These are phyloP conservation scores for Colletotrichum karsti DNA, from an alignment of 2,329 filamentous ascomycete species.

Conservation along the genomic window DNA sequence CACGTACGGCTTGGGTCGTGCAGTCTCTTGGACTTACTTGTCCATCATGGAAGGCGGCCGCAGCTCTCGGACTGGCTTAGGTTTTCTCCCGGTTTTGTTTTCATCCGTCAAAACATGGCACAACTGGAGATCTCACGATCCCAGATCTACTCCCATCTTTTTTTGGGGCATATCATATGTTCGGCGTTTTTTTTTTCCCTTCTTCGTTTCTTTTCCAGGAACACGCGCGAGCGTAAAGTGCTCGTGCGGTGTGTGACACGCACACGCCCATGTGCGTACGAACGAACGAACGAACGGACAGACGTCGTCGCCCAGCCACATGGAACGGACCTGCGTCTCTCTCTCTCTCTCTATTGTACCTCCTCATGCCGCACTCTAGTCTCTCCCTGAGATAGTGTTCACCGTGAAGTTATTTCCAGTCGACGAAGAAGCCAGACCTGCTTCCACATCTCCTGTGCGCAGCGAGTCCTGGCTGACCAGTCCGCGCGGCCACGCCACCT, in stretches of 20 bases:
- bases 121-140: neutral
- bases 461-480: neutral
- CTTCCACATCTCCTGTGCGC: neutral
- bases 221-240: neutral
- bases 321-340: neutral
- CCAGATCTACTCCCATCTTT: neutral
- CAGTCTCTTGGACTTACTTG: neutral
- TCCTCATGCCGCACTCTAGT: no score
- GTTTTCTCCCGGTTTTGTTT: no score
- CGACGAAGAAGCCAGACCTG: no score
- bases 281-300: neutral
- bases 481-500: neutral
- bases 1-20: slow-evolving; percentile 1
- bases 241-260: neutral
- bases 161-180: neutral
- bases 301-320: no score
- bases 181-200: neutral
- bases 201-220: neutral
- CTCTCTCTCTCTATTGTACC: no score
- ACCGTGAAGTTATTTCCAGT: no score
- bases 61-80: neutral
- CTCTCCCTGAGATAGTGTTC: no score
- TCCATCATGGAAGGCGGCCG: neutral
- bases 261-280: neutral
- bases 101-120: neutral